Percentiles rank a stretch among this genome's conserved stretches.
Conservation (phyloP, 495 filamentous ascomycete species). For the Antarctomyces pellizariae region DNA sequence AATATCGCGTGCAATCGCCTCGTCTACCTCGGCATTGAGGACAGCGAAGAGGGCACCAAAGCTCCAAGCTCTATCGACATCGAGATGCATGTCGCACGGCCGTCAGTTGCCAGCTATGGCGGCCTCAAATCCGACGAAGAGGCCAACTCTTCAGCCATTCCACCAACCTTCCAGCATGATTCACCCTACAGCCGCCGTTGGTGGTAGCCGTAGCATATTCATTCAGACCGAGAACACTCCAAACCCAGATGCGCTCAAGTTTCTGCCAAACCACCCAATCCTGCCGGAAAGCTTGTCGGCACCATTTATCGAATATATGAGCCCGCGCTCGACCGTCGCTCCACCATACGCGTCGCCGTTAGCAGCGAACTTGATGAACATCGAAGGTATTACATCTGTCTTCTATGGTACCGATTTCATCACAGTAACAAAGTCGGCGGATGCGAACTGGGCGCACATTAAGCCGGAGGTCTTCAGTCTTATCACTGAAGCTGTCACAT, state of each 20-base stretch:
- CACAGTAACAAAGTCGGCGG: conserved; percentile 74
- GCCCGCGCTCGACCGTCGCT: conserved; percentile 65
- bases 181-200: conserved; percentile 10
- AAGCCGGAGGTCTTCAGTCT: conserved; percentile 88
- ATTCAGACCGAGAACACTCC: conserved; percentile 92
- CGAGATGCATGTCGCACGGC: no score
- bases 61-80: no score
- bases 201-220: conserved; percentile 58
- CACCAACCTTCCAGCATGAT: conserved; percentile 18
- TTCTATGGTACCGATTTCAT: conserved; percentile 94
- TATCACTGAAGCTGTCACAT: conserved; percentile 74
- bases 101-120: conserved; percentile 27
- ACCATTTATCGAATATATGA: conserved; percentile 75
- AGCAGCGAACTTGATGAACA: conserved; percentile 66
- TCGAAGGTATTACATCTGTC: conserved; percentile 80
- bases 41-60: conserved; percentile 11
- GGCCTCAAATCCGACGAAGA: conserved; percentile 21
- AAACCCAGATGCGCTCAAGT: conserved; percentile 82
- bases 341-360: conserved; percentile 85
- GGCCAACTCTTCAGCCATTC: conserved; percentile 23
- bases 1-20: no score
- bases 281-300: conserved; percentile 47
- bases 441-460: conserved; percentile 80
- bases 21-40: no score
- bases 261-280: conserved; percentile 66